Evolutionary conservation across 805 yeast genomes (phyloP).

Genomic region (Kazachstania taianensis): DNA sequence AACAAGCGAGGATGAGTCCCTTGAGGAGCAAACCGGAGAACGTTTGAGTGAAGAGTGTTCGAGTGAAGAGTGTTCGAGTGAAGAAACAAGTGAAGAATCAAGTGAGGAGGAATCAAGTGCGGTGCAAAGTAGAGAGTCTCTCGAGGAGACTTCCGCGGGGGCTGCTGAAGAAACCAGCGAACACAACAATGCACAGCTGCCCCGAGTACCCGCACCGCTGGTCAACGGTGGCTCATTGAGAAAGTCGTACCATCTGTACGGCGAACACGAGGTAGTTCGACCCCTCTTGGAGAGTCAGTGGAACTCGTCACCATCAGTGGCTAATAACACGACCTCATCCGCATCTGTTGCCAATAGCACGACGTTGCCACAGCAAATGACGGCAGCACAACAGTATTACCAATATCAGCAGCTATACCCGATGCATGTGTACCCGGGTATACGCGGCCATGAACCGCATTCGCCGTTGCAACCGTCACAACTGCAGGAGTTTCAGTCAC

Average conservation of each 20-base stretch:
- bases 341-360: slow-evolving; percentile 15
- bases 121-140: slow-evolving; percentile 4
- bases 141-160: slow-evolving; percentile 5
- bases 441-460: slow-evolving; percentile 27
- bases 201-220: slow-evolving; percentile 4
- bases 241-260: slow-evolving; percentile 11
- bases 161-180: slow-evolving; percentile 7
- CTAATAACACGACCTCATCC: slow-evolving; percentile 12
- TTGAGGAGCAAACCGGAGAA: slow-evolving; percentile 10
- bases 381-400: slow-evolving; percentile 27
- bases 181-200: slow-evolving; percentile 3
- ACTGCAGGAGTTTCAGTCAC: slow-evolving; percentile 15
- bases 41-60: slow-evolving; percentile 7
- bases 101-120: slow-evolving; percentile 6
- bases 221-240: slow-evolving; percentile 5
- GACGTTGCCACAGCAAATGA: slow-evolving; percentile 17
- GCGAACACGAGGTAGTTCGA: slow-evolving; percentile 15
- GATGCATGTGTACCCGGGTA: slow-evolving; percentile 28
- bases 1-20: slow-evolving; percentile 4
- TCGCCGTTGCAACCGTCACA: slow-evolving; percentile 23
- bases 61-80: too few species aligned
- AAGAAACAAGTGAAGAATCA: slow-evolving; percentile 11
- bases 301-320: slow-evolving; percentile 3
- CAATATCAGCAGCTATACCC: slow-evolving; percentile 29
- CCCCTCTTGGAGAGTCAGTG: slow-evolving; percentile 17